Percentiles rank a stretch among this genome's conserved stretches.
Evolutionary conservation across 2,329 filamentous ascomycete genomes (phyloP).

Genomic region (Colletotrichum orbiculare): DNA sequence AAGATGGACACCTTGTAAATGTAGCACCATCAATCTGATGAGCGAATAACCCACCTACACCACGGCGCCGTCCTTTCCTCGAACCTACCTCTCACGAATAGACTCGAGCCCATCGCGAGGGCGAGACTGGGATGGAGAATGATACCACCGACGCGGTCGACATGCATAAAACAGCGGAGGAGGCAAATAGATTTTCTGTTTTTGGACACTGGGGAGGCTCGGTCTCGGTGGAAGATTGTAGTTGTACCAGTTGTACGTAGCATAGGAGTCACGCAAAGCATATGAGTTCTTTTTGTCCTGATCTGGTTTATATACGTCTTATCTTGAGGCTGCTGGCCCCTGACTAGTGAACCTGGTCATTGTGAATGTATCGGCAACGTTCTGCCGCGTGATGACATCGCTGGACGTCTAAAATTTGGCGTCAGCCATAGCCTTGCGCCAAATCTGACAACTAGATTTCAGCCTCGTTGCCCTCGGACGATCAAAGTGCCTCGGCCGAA

Average conservation of each 20-base stretch:
- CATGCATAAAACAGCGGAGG: constrained; percentile 31
- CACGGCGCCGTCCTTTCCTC: constrained; percentile 11
- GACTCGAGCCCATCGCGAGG: constrained; percentile 14
- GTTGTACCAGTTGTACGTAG: constrained; percentile 39
- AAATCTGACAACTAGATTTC: background rate
- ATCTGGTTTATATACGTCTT: background rate
- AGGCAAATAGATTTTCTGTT: constrained; percentile 30
- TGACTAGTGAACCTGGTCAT: background rate
- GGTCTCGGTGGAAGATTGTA: constrained; percentile 37
- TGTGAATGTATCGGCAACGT: background rate
- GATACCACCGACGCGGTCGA: constrained; percentile 33
- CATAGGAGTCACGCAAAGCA: constrained; percentile 39
- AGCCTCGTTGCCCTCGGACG: background rate
- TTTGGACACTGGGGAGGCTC: constrained; percentile 34
- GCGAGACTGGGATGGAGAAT: constrained; percentile 23
- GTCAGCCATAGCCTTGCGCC: background rate
- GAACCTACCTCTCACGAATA: constrained; percentile 11
- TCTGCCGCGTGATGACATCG: background rate
- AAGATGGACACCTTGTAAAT: constrained; percentile 87
- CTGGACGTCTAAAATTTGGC: background rate
- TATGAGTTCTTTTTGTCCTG: constrained; percentile 36
- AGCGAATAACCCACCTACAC: constrained; percentile 20
- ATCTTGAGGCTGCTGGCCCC: background rate
- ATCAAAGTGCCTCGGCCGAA: background rate
- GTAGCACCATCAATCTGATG: constrained; percentile 5